Percentiles rank a stretch among this genome's conserved stretches.
phyloP scores from a whole-genome alignment of 2,329 filamentous ascomycete species.

The Didymellaceae sp. region DNA sequence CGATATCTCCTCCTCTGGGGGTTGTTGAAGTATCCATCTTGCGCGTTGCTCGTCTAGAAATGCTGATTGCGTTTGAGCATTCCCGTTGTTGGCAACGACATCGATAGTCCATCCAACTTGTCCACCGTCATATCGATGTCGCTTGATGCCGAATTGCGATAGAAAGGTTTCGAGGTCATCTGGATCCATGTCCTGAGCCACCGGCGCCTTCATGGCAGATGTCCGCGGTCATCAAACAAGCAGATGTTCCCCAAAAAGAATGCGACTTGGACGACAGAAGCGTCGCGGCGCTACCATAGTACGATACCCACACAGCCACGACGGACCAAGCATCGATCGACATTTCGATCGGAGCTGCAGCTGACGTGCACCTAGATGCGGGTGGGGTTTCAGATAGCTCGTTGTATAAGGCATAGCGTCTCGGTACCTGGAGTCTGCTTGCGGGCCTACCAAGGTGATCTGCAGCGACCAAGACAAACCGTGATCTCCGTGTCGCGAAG shows the following conservation, averaged over 20 bases:
- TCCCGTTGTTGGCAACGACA: background rate
- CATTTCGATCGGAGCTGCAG: background rate
- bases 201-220: background rate
- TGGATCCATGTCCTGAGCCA: background rate
- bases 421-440: too few species aligned
- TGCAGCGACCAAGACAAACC: too few species aligned
- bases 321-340: background rate
- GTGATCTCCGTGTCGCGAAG: background rate
- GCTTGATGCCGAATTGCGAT: background rate
- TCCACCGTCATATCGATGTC: background rate
- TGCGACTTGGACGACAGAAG: background rate
- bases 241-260: background rate
- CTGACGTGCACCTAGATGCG: background rate
- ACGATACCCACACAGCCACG: too few species aligned
- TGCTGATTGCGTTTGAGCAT: background rate
- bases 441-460: too few species aligned
- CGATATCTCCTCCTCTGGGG: background rate
- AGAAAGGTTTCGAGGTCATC: background rate
- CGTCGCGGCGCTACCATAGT: background rate
- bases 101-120: slow-evolving; percentile 1
- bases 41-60: slow-evolving; percentile 1
- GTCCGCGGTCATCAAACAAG: background rate
- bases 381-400: background rate
- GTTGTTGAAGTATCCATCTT: slow-evolving; percentile 1
- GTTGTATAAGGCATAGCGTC: background rate